Conservation (phyloP, 768 basidiomycete species). For the Lactarius vividus region DNA sequence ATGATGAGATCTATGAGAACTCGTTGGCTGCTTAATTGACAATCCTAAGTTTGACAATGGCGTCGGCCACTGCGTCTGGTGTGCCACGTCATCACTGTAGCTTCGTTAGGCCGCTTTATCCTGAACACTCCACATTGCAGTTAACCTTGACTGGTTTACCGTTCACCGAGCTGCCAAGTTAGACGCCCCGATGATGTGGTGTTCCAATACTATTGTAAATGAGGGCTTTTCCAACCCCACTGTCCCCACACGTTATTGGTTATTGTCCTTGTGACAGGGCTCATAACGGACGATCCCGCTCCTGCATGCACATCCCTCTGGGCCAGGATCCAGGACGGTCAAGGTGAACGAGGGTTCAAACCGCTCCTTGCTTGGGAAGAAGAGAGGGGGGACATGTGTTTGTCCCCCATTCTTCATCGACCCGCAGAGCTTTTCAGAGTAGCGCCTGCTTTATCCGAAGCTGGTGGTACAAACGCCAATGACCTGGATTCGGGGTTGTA, state of each 20-base stretch:
- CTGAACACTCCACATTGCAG: neutral
- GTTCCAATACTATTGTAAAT: neutral
- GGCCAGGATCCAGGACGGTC: conserved; percentile 2
- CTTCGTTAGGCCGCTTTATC: neutral
- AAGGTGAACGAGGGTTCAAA: conserved; percentile 7
- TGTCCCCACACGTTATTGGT: neutral
- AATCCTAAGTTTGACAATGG: neutral
- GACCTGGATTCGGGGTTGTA: conserved; percentile 10
- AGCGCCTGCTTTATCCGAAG: conserved; percentile 13
- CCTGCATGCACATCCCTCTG: neutral
- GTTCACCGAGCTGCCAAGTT: conserved; percentile 8
- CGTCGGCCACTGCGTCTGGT: neutral
- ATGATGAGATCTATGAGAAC: neutral
- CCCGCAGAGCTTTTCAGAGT: neutral
- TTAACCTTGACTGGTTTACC: neutral
- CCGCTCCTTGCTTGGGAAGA: neutral
- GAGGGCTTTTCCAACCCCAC: neutral
- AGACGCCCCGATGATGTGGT: neutral
- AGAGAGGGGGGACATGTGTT: neutral
- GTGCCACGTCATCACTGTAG: conserved; percentile 17
- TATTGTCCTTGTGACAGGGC: conserved; percentile 11
- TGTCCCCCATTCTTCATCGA: conserved; percentile 3
- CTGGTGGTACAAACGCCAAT: conserved; percentile 11
- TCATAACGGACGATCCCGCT: conserved; percentile 14
- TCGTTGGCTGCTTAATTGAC: neutral